phyloP scores from a whole-genome alignment of 2,329 filamentous ascomycete genomes.

The Trichoderma endophyticum region DNA sequence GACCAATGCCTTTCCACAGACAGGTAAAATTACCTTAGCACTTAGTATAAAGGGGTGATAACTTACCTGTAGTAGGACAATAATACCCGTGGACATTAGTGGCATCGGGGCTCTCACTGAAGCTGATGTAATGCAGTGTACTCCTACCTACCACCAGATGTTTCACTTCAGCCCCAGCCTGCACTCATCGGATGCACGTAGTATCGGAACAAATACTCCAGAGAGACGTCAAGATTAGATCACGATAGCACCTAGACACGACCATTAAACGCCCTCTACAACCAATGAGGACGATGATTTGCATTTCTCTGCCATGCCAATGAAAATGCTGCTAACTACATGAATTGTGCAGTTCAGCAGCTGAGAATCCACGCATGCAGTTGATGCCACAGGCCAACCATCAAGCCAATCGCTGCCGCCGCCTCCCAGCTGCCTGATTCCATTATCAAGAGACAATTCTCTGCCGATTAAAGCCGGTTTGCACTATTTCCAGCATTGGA shows the following conservation, averaged over 20 bases:
- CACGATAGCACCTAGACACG: not conserved
- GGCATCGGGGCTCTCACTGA: not conserved
- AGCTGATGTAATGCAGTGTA: not conserved
- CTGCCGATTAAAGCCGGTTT: not conserved
- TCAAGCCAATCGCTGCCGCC: not conserved
- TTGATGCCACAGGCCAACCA: not conserved
- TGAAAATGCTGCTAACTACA: not conserved
- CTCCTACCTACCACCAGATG: not conserved
- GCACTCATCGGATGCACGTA: not conserved
- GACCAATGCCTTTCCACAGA: not conserved
- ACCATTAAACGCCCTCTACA: not conserved
- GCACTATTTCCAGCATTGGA: not conserved
- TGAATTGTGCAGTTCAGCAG: not conserved
- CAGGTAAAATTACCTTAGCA: not conserved
- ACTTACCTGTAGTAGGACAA: too few relatives aligned
- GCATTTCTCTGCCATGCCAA: not conserved
- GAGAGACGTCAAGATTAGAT: too few relatives aligned
- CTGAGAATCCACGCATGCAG: not conserved
- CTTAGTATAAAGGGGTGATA: too few relatives aligned
- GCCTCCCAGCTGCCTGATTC: not conserved
- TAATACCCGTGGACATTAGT: not conserved
- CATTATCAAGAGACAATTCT: not conserved
- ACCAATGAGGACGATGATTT: not conserved
- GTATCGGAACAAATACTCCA: too few relatives aligned
- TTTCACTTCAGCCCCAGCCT: not conserved